phyloP scores from a whole-genome alignment of 2,329 filamentous ascomycete genomes.

The Fusarium cyanostomum region DNA sequence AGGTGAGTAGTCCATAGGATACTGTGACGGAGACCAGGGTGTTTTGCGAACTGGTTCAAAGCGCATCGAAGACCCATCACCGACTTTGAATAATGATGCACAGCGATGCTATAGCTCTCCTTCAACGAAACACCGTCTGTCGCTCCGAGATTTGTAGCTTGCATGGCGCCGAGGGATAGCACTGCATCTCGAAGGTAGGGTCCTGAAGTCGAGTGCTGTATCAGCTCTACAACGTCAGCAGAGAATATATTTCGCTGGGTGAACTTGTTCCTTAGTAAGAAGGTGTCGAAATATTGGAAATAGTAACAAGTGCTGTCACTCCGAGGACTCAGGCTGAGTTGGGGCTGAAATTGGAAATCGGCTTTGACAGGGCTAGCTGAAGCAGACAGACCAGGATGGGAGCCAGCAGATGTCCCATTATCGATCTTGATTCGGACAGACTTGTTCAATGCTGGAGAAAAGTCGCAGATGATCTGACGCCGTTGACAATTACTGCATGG shows the following conservation, averaged over 20 bases:
- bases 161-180: constrained; percentile 46
- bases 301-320: constrained; percentile 30
- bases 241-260: constrained; percentile 10
- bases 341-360: not conserved
- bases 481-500: constrained; percentile 47
- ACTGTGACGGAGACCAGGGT: constrained; percentile 7
- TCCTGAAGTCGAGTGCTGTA: constrained; percentile 21
- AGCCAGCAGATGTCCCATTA: constrained; percentile 17
- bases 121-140: not conserved
- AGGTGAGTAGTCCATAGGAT: constrained; percentile 49
- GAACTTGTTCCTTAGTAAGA: constrained; percentile 44
- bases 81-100: constrained; percentile 42
- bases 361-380: accelerated
- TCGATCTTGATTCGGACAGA: constrained; percentile 36
- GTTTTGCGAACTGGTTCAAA: not conserved
- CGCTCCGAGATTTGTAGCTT: constrained; percentile 36
- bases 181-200: constrained; percentile 43
- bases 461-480: constrained; percentile 38
- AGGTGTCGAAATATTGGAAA: constrained; percentile 46
- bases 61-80: constrained; percentile 37
- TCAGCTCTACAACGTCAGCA: constrained; percentile 35
- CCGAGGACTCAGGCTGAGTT: constrained; percentile 1
- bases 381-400: not conserved
- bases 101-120: constrained; percentile 18
- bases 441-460: not conserved